Percentiles rank a stretch among this genome's conserved stretches.
Evolutionary conservation across 441 rosid species (phyloP).

Genomic region (Caryocar brasiliense): DNA sequence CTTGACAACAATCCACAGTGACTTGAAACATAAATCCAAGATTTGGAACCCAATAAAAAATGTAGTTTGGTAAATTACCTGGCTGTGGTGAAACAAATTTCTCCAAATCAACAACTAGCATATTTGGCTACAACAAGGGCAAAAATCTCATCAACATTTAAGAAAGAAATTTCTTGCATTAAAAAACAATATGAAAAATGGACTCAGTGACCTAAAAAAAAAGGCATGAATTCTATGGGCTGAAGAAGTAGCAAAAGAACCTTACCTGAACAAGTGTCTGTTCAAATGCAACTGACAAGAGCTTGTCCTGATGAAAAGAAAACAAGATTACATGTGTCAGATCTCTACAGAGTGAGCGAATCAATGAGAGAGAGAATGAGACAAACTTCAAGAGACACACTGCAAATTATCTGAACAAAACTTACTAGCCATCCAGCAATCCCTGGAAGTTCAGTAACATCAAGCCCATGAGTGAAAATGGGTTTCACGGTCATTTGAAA

Average conservation of each 20-base stretch:
- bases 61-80: conserved; percentile 39
- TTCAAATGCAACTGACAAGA: conserved; percentile 76
- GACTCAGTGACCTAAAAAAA: background rate
- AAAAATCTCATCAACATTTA: conserved; percentile 3
- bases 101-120: conserved; percentile 88
- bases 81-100: conserved; percentile 53
- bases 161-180: background rate
- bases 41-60: too few species aligned
- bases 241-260: background rate
- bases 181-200: background rate
- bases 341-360: background rate
- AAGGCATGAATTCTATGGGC: background rate
- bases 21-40: too few species aligned
- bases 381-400: background rate
- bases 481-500: conserved; percentile 89
- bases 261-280: conserved; percentile 87
- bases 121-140: conserved; percentile 68
- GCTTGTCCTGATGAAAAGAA: conserved; percentile 57
- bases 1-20: too few species aligned
- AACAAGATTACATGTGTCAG: conserved; percentile 1
- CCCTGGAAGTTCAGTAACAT: conserved; percentile 85
- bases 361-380: background rate
- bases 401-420: conserved; percentile 3
- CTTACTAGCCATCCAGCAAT: conserved; percentile 98
- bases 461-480: conserved; percentile 57